Evolutionary conservation across 306 rosid genomes (phyloP), one percentile per base, ranked within the genome.

Genomic region (Prunus davidiana): DNA sequence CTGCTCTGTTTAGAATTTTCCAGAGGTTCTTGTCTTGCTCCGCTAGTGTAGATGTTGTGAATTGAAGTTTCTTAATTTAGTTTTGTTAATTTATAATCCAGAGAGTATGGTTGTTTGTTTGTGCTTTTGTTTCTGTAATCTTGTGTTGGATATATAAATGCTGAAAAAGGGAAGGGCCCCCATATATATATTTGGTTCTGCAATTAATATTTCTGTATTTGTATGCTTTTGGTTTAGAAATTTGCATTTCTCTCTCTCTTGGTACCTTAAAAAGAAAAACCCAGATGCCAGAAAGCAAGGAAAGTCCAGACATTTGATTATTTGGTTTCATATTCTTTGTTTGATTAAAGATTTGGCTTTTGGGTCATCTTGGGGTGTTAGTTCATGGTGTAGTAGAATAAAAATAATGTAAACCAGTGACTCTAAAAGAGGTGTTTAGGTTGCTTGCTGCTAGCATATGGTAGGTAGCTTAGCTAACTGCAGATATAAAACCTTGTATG

Each of bases 1-100:
- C 85, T 58, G 77, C 87, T 75, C 47, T 89, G 76, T 76, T 91
- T 82, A 68, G 84, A 70, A 86, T 91, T 64, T 93, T 93, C 32
- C 83, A 67, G 52, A 85, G 83, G 82, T 85, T 92, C 76, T 80
- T 93, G 86, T 87, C 93, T 22, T 93, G 96, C 28, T 77, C 87
- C 12, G 91, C 97, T 38, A 87, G 76, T 52, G 84, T 93, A 60
- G 97, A 93, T 75, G 96, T 93, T 46, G 85, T 79, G 47, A 75
- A 88, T 72, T 64, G 41, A 55, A 77, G 76, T 57, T 64, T 24
- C 27, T 15, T 7, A 27, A 20, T 50, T 12, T 68, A 11, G 10
- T 24, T 77, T 51, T 1, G 18, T 54, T 18, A 74, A 80, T n/a
- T 78, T 82, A 80, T 82, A 47, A 61, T 71, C n/a, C 8, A 65